These are phyloP conservation scores for Coniferiporia sulphurascens DNA, from an alignment of 1,284 basidiomycete species.

Conservation along the genomic window DNA sequence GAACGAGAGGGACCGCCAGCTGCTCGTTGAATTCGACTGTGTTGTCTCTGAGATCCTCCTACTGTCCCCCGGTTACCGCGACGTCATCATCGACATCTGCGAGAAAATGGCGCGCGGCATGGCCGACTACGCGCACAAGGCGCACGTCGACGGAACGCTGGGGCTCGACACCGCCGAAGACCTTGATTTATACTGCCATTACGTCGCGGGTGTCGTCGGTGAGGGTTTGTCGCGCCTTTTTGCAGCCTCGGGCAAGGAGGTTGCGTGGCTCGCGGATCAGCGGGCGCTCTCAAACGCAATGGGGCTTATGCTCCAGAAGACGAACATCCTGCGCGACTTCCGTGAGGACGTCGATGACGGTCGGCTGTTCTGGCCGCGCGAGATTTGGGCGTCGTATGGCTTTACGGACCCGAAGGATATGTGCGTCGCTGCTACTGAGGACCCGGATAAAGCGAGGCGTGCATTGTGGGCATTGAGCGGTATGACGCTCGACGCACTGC, in stretches of 20 bases:
- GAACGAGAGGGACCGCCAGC: conserved; percentile 85
- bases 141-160: conserved; percentile 62
- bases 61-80: conserved; percentile 68
- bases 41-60: conserved; percentile 81
- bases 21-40: conserved; percentile 83
- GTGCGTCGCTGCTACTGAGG: conserved; percentile 26
- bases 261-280: conserved; percentile 71
- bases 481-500: conserved; percentile 88
- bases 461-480: conserved; percentile 80
- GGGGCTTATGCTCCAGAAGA: conserved; percentile 97
- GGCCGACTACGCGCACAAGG: conserved; percentile 90
- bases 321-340: conserved; percentile 96
- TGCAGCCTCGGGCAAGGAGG: conserved; percentile 84
- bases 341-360: conserved; percentile 87
- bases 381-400: conserved; percentile 82
- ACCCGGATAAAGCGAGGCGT: conserved; percentile 47
- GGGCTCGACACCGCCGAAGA: conserved; percentile 76
- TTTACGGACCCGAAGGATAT: conserved; percentile 69
- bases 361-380: conserved; percentile 93
- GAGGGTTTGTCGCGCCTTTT: conserved; percentile 94
- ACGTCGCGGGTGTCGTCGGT: conserved; percentile 96
- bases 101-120: conserved; percentile 91
- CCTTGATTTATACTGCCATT: conserved; percentile 98
- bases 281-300: conserved; percentile 90
- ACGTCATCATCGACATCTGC: conserved; percentile 80